These are phyloP conservation scores for Capillidium rhysosporum DNA, from an alignment of 371 early-diverging fungal genomes.

Conservation along the genomic window DNA sequence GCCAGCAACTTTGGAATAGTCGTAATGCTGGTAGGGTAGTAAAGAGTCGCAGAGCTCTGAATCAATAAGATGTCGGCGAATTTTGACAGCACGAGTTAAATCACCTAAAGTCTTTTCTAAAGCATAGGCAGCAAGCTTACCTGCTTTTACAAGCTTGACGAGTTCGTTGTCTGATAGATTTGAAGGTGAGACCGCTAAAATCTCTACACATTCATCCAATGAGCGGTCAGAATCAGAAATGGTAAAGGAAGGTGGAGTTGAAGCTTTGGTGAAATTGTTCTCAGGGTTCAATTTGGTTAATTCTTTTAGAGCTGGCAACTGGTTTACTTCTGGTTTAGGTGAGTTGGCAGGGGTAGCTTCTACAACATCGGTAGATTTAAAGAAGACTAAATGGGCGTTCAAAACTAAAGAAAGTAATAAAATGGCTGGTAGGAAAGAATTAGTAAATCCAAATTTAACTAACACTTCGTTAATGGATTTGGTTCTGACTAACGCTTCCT, in stretches of 20 bases:
- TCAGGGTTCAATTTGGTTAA: no score
- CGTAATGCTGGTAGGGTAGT: conserved; percentile 63
- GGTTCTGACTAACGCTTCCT: no score
- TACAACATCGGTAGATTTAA: conserved; percentile 26
- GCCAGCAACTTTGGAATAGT: conserved; percentile 74
- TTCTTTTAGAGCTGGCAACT: neutral
- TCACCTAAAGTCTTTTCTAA: conserved; percentile 63
- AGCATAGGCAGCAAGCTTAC: conserved; percentile 59
- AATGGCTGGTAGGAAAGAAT: conserved; percentile 23
- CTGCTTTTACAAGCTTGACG: conserved; percentile 37
- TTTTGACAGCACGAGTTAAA: conserved; percentile 58
- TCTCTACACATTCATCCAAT: conserved; percentile 33
- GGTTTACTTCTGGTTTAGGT: neutral
- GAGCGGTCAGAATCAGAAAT: conserved; percentile 22
- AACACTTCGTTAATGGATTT: neutral
- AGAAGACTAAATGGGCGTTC: conserved; percentile 40
- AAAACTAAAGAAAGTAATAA: conserved; percentile 33
- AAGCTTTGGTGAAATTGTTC: neutral
- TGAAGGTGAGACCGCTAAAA: conserved; percentile 27
- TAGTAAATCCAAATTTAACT: conserved; percentile 11
- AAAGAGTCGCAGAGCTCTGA: conserved; percentile 25
- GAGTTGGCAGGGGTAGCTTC: neutral
- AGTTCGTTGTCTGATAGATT: conserved; percentile 46
- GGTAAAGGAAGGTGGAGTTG: neutral
- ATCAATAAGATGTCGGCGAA: conserved; percentile 50